Base-by-base conservation (phyloP, 768 basidiomycete genomes). In the Dendrothele bispora region DNA sequence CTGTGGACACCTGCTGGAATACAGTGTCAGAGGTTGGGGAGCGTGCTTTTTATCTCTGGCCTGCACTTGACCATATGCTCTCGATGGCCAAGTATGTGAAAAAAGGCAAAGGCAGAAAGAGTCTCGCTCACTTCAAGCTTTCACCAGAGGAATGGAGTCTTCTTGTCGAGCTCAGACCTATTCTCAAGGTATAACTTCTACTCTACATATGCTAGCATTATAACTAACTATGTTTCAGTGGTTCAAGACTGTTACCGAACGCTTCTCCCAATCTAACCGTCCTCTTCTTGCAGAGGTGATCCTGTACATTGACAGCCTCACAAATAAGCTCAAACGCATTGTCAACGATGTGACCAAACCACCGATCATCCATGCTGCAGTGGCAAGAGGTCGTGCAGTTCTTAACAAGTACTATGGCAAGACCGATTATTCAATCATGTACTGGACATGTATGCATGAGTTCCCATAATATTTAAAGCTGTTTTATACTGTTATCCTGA, bases 1-100 rank as follows among this genome's bases (percentile, higher is more conserved):
- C 55, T 38, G 55, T 61, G 10, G 27, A 53, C 7, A 61, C 63
- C 5, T 45, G 57, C 15, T 64, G 64, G 62, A 64, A 63, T 36
- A 55, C 52, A 34, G 55, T 57, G 3, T 42, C 55, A 3, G 43
- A 52, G 26, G 49, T 60, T 10, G 27, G 62, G 22, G 26, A 50
- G 10, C 51, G 51, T 18, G 61, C 53, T 1, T 22, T 62, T 14
- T 46, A 39, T 18, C 21, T 55, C 8, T 28, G 37, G 11, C 15
- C 5, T 10, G 43, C 42, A 15, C 35, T 55, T 10, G 21, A 25
- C 28, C 17, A 27, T 11, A 36, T 55, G n/a, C 30, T 32, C 30
- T 29, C 26, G 20, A 21, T 18, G 24, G 28, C 22, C n/a, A 25
- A 50, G 32, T 39, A n/a, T n/a, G n/a, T n/a, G n/a, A n/a, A n/a